Conservation (phyloP, 2,329 filamentous ascomycete genomes). For the Fusarium palustre region DNA sequence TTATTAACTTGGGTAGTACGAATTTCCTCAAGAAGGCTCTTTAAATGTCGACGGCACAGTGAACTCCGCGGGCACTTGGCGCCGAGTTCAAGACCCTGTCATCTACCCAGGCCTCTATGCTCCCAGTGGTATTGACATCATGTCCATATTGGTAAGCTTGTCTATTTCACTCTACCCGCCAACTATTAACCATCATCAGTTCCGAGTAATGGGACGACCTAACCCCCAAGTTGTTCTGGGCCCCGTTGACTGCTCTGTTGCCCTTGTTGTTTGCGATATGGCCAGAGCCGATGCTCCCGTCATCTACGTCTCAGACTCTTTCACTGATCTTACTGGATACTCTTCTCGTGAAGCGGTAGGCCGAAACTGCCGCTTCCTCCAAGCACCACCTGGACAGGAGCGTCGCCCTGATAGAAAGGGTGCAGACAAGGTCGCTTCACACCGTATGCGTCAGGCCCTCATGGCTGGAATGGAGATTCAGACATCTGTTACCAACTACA, state of each 20-base stretch:
- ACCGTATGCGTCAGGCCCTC: constrained; percentile 63
- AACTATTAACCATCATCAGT: constrained; percentile 48
- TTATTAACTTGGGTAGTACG: constrained; percentile 40
- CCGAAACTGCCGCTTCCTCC: constrained; percentile 86
- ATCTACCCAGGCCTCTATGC: constrained; percentile 69
- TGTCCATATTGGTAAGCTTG: constrained; percentile 63
- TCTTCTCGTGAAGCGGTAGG: constrained; percentile 78
- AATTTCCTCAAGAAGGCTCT: constrained; percentile 43
- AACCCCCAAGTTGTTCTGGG: constrained; percentile 84
- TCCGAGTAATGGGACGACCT: constrained; percentile 74
- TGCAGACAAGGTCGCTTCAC: constrained; percentile 64
- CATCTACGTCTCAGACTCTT: constrained; percentile 85
- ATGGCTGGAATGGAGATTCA: constrained; percentile 60
- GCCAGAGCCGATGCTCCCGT: constrained; percentile 80
- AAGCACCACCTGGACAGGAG: constrained; percentile 72
- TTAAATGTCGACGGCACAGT: constrained; percentile 38
- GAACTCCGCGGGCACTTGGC: constrained; percentile 41
- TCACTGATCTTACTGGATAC: constrained; percentile 83
- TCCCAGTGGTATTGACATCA: constrained; percentile 66
- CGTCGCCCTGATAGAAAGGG: constrained; percentile 20
- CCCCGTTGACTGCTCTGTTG: constrained; percentile 84
- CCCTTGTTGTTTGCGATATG: constrained; percentile 85
- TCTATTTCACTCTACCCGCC: not conserved
- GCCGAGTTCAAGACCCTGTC: constrained; percentile 56
- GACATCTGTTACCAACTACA: constrained; percentile 77